A percentile compares a stretch with the other conserved stretches of the same genome.
These are phyloP conservation scores for Ogataea ramenticola DNA, from an alignment of 805 yeast species.

Conservation along the genomic window DNA sequence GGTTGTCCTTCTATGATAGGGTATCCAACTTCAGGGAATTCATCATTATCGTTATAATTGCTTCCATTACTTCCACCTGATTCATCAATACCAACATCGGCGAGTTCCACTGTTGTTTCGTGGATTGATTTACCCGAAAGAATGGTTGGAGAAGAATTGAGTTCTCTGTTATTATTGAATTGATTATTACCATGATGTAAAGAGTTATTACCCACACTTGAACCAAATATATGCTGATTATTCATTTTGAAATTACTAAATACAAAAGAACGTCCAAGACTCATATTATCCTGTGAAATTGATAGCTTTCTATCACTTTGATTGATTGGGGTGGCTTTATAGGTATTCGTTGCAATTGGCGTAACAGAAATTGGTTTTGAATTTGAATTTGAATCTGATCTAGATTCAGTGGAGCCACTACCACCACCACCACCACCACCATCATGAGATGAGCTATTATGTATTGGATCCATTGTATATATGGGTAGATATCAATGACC, in stretches of 20 bases:
- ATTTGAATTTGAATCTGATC: not conserved
- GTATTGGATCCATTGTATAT: no score
- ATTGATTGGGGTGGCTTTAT: not conserved
- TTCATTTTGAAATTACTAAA: conserved; percentile 27
- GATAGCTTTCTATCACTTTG: conserved; percentile 8
- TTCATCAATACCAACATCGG: conserved; percentile 42
- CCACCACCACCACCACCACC: no score
- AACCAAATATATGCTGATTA: not conserved
- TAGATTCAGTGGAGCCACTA: not conserved
- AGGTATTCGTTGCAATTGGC: not conserved
- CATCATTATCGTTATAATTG: not conserved
- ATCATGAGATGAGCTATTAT: no score
- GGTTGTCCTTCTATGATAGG: no score
- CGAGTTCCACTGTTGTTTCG: conserved; percentile 50
- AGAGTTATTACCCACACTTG: not conserved
- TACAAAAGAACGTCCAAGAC: conserved; percentile 33
- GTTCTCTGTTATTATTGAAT: conserved; percentile 1
- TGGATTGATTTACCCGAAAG: conserved; percentile 44
- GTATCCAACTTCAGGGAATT: not conserved
- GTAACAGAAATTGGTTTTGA: no score
- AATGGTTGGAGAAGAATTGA: conserved; percentile 32
- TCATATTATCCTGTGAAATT: conserved; percentile 21
- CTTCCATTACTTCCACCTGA: not conserved
- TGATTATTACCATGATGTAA: no score
- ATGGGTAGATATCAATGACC: no score